Conservation (phyloP, 2,329 filamentous ascomycete genomes). For the Xylaria sp. region DNA sequence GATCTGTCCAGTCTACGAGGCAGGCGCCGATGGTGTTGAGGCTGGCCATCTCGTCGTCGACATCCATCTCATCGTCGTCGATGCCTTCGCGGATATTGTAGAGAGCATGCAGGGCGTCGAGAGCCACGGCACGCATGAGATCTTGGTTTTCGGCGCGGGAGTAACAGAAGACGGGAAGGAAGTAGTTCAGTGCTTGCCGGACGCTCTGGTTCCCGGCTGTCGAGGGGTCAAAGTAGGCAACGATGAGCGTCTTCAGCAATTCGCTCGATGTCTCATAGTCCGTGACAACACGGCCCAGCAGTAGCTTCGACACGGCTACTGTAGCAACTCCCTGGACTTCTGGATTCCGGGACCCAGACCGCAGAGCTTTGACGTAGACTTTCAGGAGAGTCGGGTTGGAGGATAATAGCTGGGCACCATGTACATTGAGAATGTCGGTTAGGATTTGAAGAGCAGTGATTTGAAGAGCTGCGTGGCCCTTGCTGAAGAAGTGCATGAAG, state of each 20-base stretch:
- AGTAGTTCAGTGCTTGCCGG: conserved; percentile 89
- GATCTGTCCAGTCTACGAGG: conserved; percentile 94
- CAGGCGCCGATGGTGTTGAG: conserved; percentile 82
- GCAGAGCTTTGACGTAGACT: conserved; percentile 85
- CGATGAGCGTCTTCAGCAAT: conserved; percentile 84
- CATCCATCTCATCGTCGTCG: conserved; percentile 80
- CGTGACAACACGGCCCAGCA: conserved; percentile 82
- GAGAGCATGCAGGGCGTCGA: conserved; percentile 79
- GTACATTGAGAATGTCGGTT: conserved; percentile 90
- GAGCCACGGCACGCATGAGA: conserved; percentile 78
- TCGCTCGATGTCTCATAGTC: conserved; percentile 74
- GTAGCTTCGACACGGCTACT: conserved; percentile 83
- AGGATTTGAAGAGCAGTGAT: conserved; percentile 91
- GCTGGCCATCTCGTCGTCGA: conserved; percentile 81
- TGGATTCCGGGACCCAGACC: conserved; percentile 73
- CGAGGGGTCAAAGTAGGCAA: conserved; percentile 90
- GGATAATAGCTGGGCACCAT: conserved; percentile 81
- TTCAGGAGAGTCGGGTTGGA: conserved; percentile 78
- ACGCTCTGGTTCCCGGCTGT: conserved; percentile 83
- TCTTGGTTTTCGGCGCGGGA: conserved; percentile 84
- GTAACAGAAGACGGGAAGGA: conserved; percentile 94
- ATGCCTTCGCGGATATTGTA: conserved; percentile 77
- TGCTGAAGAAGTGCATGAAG: conserved; percentile 95
- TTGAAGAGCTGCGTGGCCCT: conserved; percentile 89
- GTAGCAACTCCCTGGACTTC: conserved; percentile 85